These are phyloP conservation scores for Fragaria iinumae DNA, from an alignment of 306 rosid species.

Conservation along the genomic window DNA sequence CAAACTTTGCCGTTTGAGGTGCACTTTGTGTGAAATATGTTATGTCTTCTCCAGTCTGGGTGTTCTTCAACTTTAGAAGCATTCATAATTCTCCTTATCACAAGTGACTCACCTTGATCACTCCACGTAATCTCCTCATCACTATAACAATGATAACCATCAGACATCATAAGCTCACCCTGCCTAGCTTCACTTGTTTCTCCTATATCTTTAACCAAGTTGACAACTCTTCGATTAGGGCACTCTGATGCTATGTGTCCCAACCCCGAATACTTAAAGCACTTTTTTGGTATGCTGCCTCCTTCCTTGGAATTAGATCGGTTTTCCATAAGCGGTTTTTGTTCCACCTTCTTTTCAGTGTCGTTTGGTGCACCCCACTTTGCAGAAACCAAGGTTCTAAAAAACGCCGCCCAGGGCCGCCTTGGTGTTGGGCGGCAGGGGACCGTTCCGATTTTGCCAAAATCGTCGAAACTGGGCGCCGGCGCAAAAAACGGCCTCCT, in stretches of 20 bases:
- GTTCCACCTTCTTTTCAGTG: not conserved
- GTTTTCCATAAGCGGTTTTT: not conserved
- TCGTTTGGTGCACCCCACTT: not conserved
- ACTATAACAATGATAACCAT: not conserved
- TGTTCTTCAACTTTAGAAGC: not conserved
- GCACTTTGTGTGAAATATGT: not conserved
- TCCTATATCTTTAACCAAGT: not conserved
- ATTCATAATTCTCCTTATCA: not conserved
- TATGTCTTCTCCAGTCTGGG: not conserved
- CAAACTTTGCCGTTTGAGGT: not conserved
- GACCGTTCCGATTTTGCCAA: no score
- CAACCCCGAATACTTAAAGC: not conserved
- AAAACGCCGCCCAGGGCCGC: no score
- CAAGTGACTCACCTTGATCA: not conserved
- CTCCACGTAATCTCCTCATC: not conserved
- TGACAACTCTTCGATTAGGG: not conserved
- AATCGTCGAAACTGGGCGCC: no score
- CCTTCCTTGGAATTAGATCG: not conserved
- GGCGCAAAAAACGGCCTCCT: no score
- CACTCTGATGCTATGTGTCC: not conserved
- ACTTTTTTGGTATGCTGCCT: not conserved
- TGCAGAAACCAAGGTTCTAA: accelerated
- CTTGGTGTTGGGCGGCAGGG: no score
- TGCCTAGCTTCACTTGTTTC: not conserved
- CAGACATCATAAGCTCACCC: not conserved